Evolutionary conservation across 768 basidiomycete species (phyloP), one percentile per base, ranked within the genome.

Genomic region (Xerocomellus amylosporus): DNA sequence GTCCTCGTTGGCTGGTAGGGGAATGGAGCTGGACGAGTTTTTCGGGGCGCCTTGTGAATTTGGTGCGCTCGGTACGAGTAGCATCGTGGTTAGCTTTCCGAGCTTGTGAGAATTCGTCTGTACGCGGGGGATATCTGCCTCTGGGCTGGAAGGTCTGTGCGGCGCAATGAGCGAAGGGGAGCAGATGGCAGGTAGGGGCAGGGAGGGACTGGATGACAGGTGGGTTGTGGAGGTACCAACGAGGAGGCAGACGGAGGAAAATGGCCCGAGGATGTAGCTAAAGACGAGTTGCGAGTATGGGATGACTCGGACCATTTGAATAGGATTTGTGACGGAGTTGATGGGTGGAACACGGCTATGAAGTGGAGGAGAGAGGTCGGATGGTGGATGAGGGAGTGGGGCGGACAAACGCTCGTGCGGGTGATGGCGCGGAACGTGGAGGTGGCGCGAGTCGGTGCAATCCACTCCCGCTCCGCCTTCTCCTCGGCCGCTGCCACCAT

Each of bases 121-220:
- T 97, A 36, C 88, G 81, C 5, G 80, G 84, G 13, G 86, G 75
- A 66, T 83, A 87, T 5, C 93, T 83, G 5, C 95, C 95, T 63
- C 80, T 88, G 6, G 96, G 96, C 68, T 99, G 96, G 68, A 98
- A 3, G 91, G 85, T 43, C 87, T 85, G 67, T 98, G 98, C 2
- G 87, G 88, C 1, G 86, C 83, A 72, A 63, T 46, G 68, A 56
- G 46, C 64, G 69, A 15, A 52, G 54, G 7, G 55, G 50, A 10
- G 51, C 53, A 17, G 61, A 46, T 5, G 67, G 68, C 34, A 64
- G 65, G 8, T 71, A 65, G 51, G 38, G 70, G 59, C 17, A 59
- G 51, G 20, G 64, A 44, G 53, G 53, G 39, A 54, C 54, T 56
- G 45, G 63, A 38, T 19, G 56, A 46, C 10, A 40, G 19, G 55